Percentiles rank a stretch among this genome's conserved stretches.
phyloP scores from a whole-genome alignment of 192 early-diverging fungal genomes.

The Umbelopsis sp. region DNA sequence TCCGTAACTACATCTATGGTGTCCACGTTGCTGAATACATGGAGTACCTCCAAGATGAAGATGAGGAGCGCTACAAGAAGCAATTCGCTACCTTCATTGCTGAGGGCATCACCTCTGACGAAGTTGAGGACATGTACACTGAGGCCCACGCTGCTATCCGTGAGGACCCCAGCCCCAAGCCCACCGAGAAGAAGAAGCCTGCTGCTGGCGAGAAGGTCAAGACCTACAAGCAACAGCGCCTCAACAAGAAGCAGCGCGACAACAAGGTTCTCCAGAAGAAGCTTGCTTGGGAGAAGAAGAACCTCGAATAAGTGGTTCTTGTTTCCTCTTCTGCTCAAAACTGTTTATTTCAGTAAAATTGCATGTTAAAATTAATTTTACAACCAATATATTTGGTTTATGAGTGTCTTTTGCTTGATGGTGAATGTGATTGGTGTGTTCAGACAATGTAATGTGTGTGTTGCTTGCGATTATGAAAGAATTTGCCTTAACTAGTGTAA shows the following conservation, averaged over 20 bases:
- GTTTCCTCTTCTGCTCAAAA: constrained; percentile 8
- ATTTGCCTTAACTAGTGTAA: no score
- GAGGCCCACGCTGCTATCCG: constrained; percentile 92
- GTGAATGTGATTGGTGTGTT: no score
- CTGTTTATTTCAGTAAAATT: no score
- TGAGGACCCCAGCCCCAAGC: constrained; percentile 77
- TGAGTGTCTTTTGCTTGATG: no score
- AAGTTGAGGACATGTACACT: constrained; percentile 94
- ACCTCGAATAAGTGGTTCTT: constrained; percentile 8
- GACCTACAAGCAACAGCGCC: constrained; percentile 59
- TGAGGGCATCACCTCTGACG: constrained; percentile 83
- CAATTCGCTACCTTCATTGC: constrained; percentile 95
- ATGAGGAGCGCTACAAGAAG: constrained; percentile 96
- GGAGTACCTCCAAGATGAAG: constrained; percentile 97
- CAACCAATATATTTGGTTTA: not conserved
- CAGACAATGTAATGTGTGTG: no score
- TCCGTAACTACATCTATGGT: constrained; percentile 97
- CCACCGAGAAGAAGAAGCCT: constrained; percentile 74
- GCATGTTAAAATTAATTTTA: not conserved
- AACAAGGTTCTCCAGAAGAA: constrained; percentile 91
- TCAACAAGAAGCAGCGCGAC: constrained; percentile 91
- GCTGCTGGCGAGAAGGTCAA: constrained; percentile 42
- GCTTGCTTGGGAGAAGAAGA: constrained; percentile 36
- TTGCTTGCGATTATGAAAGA: no score
- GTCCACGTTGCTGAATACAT: constrained; percentile 98